Conservation (phyloP, 495 filamentous ascomycete species). For the Penicillium parvum region DNA sequence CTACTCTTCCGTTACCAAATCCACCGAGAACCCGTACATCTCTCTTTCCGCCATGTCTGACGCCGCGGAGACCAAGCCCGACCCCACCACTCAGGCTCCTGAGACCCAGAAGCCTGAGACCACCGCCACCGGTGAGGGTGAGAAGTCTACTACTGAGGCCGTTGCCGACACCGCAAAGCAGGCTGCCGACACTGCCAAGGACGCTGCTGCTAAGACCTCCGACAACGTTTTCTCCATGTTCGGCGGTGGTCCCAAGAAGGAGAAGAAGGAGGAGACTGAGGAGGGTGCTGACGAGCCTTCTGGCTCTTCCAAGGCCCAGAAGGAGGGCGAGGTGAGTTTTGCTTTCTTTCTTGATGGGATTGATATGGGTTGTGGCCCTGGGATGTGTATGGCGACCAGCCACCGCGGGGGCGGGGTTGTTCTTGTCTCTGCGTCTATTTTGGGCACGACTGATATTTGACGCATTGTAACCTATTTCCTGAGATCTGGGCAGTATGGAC, state of each 20-base stretch:
- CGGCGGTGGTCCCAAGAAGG: slow-evolving; percentile 80
- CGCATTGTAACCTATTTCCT: too few relatives aligned
- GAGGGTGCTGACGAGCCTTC: slow-evolving; percentile 74
- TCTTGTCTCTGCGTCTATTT: slow-evolving; percentile 4
- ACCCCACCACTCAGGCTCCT: slow-evolving; percentile 44
- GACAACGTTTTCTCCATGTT: slow-evolving; percentile 95
- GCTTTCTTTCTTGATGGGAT: slow-evolving; percentile 8
- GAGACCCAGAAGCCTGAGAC: slow-evolving; percentile 39
- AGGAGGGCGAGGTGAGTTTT: slow-evolving; percentile 51
- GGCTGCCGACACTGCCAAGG: slow-evolving; percentile 44
- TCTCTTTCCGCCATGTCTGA: slow-evolving; percentile 41
- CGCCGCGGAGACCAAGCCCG: slow-evolving; percentile 44
- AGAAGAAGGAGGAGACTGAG: slow-evolving; percentile 76
- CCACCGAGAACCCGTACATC: not conserved
- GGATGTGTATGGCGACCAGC: not conserved
- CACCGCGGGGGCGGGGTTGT: slow-evolving; percentile 7
- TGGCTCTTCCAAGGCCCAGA: slow-evolving; percentile 80
- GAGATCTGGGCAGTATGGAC: too few relatives aligned
- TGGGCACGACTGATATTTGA: too few relatives aligned
- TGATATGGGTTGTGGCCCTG: not conserved
- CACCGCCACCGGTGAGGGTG: slow-evolving; percentile 33
- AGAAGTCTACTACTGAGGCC: slow-evolving; percentile 36
- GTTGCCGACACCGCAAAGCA: slow-evolving; percentile 37
- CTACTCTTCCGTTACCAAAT: too few relatives aligned
- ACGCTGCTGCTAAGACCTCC: slow-evolving; percentile 53